phyloP scores from a whole-genome alignment of 2,329 filamentous ascomycete species.

The Phyllosticta paracitricarpa region DNA sequence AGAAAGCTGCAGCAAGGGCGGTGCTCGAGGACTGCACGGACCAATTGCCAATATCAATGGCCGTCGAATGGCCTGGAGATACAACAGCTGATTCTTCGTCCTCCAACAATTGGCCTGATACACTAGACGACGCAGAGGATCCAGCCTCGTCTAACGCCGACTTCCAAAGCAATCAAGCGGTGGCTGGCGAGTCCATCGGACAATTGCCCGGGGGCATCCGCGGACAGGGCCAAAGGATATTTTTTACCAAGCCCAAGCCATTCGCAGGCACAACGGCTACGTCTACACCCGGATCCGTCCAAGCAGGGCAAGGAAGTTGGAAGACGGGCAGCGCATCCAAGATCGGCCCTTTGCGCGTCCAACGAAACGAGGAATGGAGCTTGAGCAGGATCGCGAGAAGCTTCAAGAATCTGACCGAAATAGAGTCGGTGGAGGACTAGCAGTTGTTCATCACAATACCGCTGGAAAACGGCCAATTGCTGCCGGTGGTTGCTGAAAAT shows the following conservation, averaged over 20 bases:
- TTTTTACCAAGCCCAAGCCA: slow-evolving; percentile 1
- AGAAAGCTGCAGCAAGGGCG: background rate
- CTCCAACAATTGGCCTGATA: background rate
- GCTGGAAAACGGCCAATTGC: background rate
- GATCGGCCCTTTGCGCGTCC: background rate
- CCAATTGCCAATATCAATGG: background rate
- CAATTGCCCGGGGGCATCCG: background rate
- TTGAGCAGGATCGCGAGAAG: background rate
- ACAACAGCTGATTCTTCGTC: background rate
- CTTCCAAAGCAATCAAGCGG: background rate
- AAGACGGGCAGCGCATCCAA: slow-evolving; percentile 3
- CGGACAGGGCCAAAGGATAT: background rate
- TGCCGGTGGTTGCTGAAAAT: background rate
- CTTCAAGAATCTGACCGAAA: background rate
- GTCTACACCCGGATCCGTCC: background rate
- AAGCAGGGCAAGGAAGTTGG: background rate
- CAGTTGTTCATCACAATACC: background rate
- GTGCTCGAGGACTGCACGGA: background rate
- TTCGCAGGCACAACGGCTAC: background rate
- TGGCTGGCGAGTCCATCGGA: background rate
- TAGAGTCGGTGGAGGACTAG: background rate
- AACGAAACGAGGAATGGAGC: background rate
- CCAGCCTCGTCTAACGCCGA: background rate
- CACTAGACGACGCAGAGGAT: background rate
- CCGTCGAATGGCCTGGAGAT: background rate